Evolutionary conservation across 108 stramenopile genomes (phyloP), one percentile per base, ranked within the genome.

Genomic region (Ochromonas danica): DNA sequence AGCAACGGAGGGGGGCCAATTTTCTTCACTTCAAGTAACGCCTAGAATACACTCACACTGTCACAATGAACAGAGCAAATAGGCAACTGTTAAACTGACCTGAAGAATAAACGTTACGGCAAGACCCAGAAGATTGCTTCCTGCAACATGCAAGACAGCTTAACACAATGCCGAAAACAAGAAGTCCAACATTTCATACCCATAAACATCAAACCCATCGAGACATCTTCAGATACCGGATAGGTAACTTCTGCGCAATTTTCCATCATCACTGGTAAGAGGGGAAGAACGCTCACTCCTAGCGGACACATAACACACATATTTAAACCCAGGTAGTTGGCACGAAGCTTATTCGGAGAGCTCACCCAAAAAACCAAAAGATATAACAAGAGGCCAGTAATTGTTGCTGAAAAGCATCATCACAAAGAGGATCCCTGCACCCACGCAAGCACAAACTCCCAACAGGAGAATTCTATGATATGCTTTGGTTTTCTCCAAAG

Each of bases 161-260:
- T n/a, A n/a, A n/a, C n/a, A n/a, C n/a, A n/a, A n/a, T n/a, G n/a
- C n/a, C n/a, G n/a, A n/a, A n/a, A n/a, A n/a, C n/a, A n/a, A n/a
- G n/a, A n/a, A n/a, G n/a, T n/a, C n/a, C n/a, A n/a, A n/a, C n/a
- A n/a, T n/a, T n/a, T n/a, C 45, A 70, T 14, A 70, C 67, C 67
- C 14, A 25, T 27, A 42, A 33, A 75, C 30, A 75, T 14, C 3
- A 42, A 33, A 14, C 72, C 72, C 72, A 41, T 36, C 40, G 72
- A 75, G 6, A 75, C 17, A 14, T 75, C 72, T 41, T 75, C 72
- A 27, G 72, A 6, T 14, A 75, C 38, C 40, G 72, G 72, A 75
- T 75, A 75, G 27, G 72, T 75, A 42, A 10, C 10, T 75, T 75
- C 72, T 27, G 72, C 72, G 38, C 72, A 75, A 42, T 75, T 75